phyloP scores from a whole-genome alignment of 2,329 filamentous ascomycete species.

The Ceratocystis cacaofunesta region DNA sequence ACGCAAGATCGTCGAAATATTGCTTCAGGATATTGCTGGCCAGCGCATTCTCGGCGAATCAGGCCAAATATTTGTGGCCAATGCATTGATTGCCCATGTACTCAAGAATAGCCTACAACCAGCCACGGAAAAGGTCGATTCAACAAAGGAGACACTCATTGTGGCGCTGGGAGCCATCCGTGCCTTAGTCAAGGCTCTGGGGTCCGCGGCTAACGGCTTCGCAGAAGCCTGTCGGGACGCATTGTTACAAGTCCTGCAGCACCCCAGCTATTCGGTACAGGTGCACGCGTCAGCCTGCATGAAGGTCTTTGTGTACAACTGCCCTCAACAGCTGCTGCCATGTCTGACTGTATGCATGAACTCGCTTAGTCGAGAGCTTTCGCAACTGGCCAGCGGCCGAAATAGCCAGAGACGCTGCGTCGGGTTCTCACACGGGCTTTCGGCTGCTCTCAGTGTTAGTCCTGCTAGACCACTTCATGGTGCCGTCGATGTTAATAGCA shows the following conservation, averaged over 20 bases:
- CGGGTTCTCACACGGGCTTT: constrained; percentile 81
- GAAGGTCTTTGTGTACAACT: constrained; percentile 75
- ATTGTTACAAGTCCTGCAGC: constrained; percentile 76
- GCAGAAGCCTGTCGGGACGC: constrained; percentile 77
- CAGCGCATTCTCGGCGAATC: constrained; percentile 73
- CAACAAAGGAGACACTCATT: constrained; percentile 71
- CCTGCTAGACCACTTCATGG: constrained; percentile 80
- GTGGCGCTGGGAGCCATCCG: constrained; percentile 65
- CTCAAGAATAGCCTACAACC: constrained; percentile 90
- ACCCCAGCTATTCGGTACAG: constrained; percentile 93
- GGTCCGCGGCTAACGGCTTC: constrained; percentile 64
- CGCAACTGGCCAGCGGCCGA: constrained; percentile 56
- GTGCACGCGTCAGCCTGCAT: constrained; percentile 76
- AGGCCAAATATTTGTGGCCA: constrained; percentile 70
- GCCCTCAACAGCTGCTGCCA: constrained; percentile 78
- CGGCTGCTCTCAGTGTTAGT: constrained; percentile 80
- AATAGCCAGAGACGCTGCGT: constrained; percentile 64
- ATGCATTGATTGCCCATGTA: constrained; percentile 68
- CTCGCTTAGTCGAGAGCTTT: constrained; percentile 74
- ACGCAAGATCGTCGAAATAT: constrained; percentile 66
- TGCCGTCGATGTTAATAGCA: constrained; percentile 87
- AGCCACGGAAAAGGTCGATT: constrained; percentile 73
- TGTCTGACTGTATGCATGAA: constrained; percentile 95
- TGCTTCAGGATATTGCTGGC: constrained; percentile 73
- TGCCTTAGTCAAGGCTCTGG: constrained; percentile 63